These are phyloP conservation scores for Neltuma alba DNA, from an alignment of 306 rosid species.

Conservation along the genomic window DNA sequence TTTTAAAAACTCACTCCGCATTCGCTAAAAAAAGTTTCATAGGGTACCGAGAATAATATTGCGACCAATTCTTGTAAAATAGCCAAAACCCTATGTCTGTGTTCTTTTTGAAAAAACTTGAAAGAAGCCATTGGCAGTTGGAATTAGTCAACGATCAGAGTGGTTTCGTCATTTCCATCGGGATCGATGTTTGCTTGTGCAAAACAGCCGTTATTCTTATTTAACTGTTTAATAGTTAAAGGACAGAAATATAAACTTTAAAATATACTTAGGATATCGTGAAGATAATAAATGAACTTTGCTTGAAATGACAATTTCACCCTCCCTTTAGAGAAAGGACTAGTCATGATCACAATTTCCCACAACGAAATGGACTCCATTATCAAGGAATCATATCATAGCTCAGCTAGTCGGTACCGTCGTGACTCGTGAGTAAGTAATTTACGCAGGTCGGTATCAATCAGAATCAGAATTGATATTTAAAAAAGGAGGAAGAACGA, in stretches of 20 bases:
- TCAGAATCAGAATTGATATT: not conserved
- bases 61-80: no score
- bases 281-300: not conserved
- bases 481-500: not conserved
- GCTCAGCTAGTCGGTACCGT: constrained; percentile 28
- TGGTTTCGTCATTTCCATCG: constrained; percentile 34
- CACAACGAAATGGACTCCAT: constrained; percentile 61
- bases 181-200: constrained; percentile 47
- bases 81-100: no score
- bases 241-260: not conserved
- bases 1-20: not conserved
- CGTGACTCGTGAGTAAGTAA: no score
- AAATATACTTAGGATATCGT: not conserved
- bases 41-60: no score
- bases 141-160: constrained; percentile 22
- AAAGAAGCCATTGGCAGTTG: not conserved
- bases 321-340: constrained; percentile 26
- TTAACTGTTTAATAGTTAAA: not conserved
- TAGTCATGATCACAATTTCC: constrained; percentile 44
- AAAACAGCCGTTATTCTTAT: constrained; percentile 34
- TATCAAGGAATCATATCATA: not conserved
- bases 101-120: no score
- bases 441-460: constrained; percentile 29
- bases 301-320: constrained; percentile 33
- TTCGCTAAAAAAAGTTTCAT: not conserved